phyloP scores from a whole-genome alignment of 768 basidiomycete genomes.

The Wakefieldia striispora region DNA sequence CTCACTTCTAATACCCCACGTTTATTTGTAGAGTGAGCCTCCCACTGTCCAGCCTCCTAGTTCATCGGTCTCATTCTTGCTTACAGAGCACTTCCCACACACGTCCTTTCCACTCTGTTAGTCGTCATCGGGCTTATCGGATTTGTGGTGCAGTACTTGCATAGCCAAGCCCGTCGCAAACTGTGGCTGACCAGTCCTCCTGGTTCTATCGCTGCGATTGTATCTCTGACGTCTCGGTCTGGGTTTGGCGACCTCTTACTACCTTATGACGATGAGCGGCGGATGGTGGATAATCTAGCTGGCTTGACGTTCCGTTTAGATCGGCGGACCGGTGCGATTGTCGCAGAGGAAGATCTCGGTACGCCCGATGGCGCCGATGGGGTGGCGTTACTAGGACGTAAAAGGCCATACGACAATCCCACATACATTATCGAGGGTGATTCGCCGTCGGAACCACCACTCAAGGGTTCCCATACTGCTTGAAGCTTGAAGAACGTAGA shows the following conservation, averaged over 20 bases:
- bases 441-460: background rate
- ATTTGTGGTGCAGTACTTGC: conserved; percentile 45
- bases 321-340: conserved; percentile 56
- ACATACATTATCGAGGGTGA: conserved; percentile 3
- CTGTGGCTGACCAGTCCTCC: conserved; percentile 55
- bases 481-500: background rate
- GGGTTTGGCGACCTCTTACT: conserved; percentile 61
- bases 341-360: conserved; percentile 47
- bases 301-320: conserved; percentile 57
- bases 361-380: conserved; percentile 7
- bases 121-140: conserved; percentile 49
- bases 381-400: conserved; percentile 13
- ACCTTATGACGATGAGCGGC: conserved; percentile 51
- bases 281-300: conserved; percentile 46
- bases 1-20: conserved; percentile 45
- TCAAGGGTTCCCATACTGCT: background rate
- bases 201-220: conserved; percentile 56
- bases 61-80: conserved; percentile 1
- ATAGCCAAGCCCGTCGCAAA: conserved; percentile 44
- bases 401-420: conserved; percentile 3
- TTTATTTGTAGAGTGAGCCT: conserved; percentile 56
- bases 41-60: background rate
- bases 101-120: conserved; percentile 47
- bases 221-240: conserved; percentile 57
- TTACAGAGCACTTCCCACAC: conserved; percentile 50